Evolutionary conservation across 768 basidiomycete species (phyloP), one percentile per base, ranked within the genome.

Genomic region (Lactarius trivialis): DNA sequence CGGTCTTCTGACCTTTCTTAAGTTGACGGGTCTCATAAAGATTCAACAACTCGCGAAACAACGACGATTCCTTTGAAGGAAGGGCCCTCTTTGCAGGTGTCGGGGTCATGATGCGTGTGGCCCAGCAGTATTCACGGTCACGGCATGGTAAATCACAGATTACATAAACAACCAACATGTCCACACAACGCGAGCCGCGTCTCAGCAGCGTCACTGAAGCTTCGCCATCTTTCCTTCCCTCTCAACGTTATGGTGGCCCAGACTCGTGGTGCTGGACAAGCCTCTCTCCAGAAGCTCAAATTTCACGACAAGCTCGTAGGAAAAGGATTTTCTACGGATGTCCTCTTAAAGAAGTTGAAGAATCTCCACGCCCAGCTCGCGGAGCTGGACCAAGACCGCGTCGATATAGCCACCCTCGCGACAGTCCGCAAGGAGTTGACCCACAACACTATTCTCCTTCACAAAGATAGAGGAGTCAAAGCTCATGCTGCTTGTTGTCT

Each of bases 391-490:
- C 96, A 98, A 74, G 95, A 97, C 68, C 75, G 76, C 48, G 84
- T 92, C 70, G 93, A 97, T 72, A 79, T 82, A 36, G 69, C 71
- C 56, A 92, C 93, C 0, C 83, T 99, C 58, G 74, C 78, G 60
- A 71, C 77, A 33, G 85, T 86, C 28, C 84, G 86, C 63, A 83
- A 87, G 55, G 93, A 97, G 69, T 85, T 98, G 70, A 82, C 95
- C 61, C 80, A 80, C 72, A 82, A 82, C 0, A 82, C 86, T 4
- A 83, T 98, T 36, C 81, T 98, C 30, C 84, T 97, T 32, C 94
- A 98, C 79, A 97, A 92, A 74, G 97, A 99, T 73, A 82, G 89
- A 48, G 94, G 94, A 28, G 93, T 99, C 67, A 98, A 97, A 74
- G 95, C 95, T 0, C 95, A 90, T 68, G 84, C 89, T 4, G 93